Evolutionary conservation across 495 filamentous ascomycete species (phyloP).

Genomic region (Trichoderma parareesei): DNA sequence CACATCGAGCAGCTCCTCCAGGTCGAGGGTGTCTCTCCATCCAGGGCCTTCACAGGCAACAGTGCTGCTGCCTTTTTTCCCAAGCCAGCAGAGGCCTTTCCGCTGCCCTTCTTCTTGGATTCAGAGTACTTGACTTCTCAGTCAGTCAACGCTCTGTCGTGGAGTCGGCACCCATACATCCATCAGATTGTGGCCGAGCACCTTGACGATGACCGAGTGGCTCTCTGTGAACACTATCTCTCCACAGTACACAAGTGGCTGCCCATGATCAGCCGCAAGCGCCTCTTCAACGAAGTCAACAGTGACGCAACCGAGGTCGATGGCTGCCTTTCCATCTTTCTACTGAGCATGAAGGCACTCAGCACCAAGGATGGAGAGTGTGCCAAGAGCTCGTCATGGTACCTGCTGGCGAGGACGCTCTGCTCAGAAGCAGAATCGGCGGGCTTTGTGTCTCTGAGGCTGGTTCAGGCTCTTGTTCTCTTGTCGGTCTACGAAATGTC

Average conservation of each 20-base stretch:
- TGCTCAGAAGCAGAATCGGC: neutral
- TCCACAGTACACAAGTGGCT: neutral
- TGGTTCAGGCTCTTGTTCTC: neutral
- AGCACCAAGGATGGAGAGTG: neutral
- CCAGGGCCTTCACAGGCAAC: neutral
- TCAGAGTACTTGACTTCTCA: neutral
- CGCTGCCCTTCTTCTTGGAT: constrained; percentile 2
- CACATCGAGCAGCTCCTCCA: neutral
- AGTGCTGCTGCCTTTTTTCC: neutral
- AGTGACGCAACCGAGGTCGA: neutral
- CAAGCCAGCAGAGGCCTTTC: neutral
- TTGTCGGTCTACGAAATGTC: neutral
- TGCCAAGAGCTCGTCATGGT: neutral
- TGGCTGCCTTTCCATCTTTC: neutral
- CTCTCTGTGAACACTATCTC: constrained; percentile 1
- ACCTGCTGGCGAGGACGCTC: neutral
- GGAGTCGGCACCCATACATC: neutral
- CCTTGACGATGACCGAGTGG: neutral
- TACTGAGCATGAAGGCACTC: neutral
- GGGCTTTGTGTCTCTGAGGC: neutral
- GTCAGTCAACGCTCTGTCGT: neutral
- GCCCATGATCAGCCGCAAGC: neutral
- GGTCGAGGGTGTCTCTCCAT: neutral
- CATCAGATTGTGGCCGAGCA: neutral
- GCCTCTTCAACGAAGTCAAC: neutral